Percentiles rank a stretch among this genome's conserved stretches.
These are phyloP conservation scores for Luzula sylvatica DNA, from an alignment of 176 grass and related monocot species.

Conservation along the genomic window DNA sequence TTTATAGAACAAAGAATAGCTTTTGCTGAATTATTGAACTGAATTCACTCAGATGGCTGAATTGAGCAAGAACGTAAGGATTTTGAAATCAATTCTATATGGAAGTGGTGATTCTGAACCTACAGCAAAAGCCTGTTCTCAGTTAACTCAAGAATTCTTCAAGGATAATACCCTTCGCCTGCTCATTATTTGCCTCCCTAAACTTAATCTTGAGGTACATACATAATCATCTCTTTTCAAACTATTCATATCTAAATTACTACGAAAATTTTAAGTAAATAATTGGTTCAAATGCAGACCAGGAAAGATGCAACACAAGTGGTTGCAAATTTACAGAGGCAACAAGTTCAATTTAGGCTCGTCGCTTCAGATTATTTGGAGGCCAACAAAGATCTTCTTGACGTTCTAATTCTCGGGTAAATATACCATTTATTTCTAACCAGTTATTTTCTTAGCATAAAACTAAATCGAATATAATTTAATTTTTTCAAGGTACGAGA, in stretches of 20 bases:
- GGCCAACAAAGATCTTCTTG: constrained; percentile 20
- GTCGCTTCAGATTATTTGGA: constrained; percentile 21
- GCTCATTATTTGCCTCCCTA: constrained; percentile 82
- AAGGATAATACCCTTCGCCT: constrained; percentile 79
- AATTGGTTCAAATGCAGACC: constrained; percentile 1
- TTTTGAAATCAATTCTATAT: constrained; percentile 86
- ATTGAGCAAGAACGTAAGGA: constrained; percentile 91
- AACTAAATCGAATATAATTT: too few relatives aligned
- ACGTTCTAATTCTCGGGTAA: constrained; percentile 21
- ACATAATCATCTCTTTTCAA: background rate
- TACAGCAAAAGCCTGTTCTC: constrained; percentile 65
- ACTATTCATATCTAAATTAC: too few relatives aligned
- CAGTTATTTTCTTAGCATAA: too few relatives aligned
- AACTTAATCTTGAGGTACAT: constrained; percentile 75
- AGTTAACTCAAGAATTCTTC: constrained; percentile 97
- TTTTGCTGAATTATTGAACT: too few relatives aligned
- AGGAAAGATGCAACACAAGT: constrained; percentile 26
- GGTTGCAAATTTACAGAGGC: constrained; percentile 19
- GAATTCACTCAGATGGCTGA: constrained; percentile 49
- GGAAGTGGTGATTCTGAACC: constrained; percentile 82
- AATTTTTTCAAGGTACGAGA: constrained; percentile 79
- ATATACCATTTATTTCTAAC: too few relatives aligned
- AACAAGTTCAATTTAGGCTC: constrained; percentile 17
- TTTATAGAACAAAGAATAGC: too few relatives aligned
- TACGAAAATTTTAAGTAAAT: background rate